Percentiles rank a stretch among this genome's conserved stretches.
Conservation (phyloP, 140 eudicot species). For the Flaveria floridana region DNA sequence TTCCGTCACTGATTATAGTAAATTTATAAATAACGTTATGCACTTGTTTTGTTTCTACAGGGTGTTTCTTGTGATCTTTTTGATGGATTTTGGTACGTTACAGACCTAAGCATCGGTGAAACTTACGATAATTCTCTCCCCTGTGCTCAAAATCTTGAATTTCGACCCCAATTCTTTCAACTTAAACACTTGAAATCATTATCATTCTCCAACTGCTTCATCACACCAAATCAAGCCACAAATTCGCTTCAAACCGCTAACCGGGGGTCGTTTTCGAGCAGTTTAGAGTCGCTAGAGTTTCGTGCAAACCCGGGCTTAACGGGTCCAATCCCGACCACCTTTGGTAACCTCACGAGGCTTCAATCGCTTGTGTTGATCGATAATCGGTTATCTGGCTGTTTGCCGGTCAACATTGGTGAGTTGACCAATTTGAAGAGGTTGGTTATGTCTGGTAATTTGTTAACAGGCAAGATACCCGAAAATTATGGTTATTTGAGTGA, state of each 20-base stretch:
- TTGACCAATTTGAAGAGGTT: slow-evolving; percentile 52
- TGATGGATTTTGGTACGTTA: slow-evolving; percentile 88
- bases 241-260: slow-evolving; percentile 44
- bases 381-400: slow-evolving; percentile 58
- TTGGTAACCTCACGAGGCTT: slow-evolving; percentile 66
- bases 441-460: slow-evolving; percentile 58
- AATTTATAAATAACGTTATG: not conserved
- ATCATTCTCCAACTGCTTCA: slow-evolving; percentile 75
- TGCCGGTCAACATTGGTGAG: slow-evolving; percentile 56
- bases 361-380: slow-evolving; percentile 65
- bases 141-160: slow-evolving; percentile 59
- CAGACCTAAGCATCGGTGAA: slow-evolving; percentile 64
- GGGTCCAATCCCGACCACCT: slow-evolving; percentile 53
- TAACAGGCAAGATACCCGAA: slow-evolving; percentile 57
- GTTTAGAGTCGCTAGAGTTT: slow-evolving; percentile 63
- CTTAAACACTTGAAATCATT: slow-evolving; percentile 64
- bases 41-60: slow-evolving; percentile 43
- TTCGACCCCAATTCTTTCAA: slow-evolving; percentile 59
- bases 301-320: slow-evolving; percentile 62
- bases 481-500: slow-evolving; percentile 50
- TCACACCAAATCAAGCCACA: slow-evolving; percentile 39
- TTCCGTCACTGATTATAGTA: no score
- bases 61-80: slow-evolving; percentile 86
- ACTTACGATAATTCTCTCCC: slow-evolving; percentile 80
- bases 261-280: slow-evolving; percentile 54